These are phyloP conservation scores for Chaetomiaceae sp. DNA, from an alignment of 2,329 filamentous ascomycete species.

Conservation along the genomic window DNA sequence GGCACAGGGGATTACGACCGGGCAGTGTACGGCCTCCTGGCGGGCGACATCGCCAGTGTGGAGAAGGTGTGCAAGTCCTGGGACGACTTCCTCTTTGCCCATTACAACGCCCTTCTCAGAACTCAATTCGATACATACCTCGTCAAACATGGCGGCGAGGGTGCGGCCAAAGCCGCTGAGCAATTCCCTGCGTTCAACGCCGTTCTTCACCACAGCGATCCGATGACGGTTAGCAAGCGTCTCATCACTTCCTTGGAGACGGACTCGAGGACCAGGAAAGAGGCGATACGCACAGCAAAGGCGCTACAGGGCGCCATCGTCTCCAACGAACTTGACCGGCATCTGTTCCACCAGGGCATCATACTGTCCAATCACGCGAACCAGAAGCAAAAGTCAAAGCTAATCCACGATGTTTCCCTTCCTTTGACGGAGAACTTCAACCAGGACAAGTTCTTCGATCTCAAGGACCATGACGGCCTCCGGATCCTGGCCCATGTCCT, in stretches of 20 bases:
- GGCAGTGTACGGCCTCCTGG: constrained; percentile 86
- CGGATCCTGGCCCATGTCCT: constrained; percentile 65
- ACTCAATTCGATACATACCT: constrained; percentile 74
- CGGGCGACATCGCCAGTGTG: constrained; percentile 75
- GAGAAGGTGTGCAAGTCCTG: constrained; percentile 71
- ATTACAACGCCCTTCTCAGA: constrained; percentile 81
- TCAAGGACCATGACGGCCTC: constrained; percentile 59
- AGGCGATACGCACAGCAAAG: constrained; percentile 42
- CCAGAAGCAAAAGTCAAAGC: constrained; percentile 37
- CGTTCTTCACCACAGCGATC: constrained; percentile 57
- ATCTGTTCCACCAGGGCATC: constrained; percentile 57
- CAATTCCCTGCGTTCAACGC: constrained; percentile 62
- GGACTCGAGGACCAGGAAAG: constrained; percentile 50
- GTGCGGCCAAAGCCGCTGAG: constrained; percentile 50
- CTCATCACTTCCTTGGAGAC: constrained; percentile 59
- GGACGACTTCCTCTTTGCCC: constrained; percentile 82
- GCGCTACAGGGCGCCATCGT: constrained; percentile 73
- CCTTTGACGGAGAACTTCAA: constrained; percentile 35
- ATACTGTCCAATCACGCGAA: constrained; percentile 47
- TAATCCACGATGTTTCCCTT: constrained; percentile 39
- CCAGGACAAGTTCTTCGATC: constrained; percentile 46
- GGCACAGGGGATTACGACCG: constrained; percentile 73
- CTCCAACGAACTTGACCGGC: constrained; percentile 54
- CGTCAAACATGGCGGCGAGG: constrained; percentile 49
- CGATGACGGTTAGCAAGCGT: constrained; percentile 47